A percentile compares a stretch with the other conserved stretches of the same genome.
Evolutionary conservation across 2,329 filamentous ascomycete genomes (phyloP).

Genomic region (Alternaria sp.): DNA sequence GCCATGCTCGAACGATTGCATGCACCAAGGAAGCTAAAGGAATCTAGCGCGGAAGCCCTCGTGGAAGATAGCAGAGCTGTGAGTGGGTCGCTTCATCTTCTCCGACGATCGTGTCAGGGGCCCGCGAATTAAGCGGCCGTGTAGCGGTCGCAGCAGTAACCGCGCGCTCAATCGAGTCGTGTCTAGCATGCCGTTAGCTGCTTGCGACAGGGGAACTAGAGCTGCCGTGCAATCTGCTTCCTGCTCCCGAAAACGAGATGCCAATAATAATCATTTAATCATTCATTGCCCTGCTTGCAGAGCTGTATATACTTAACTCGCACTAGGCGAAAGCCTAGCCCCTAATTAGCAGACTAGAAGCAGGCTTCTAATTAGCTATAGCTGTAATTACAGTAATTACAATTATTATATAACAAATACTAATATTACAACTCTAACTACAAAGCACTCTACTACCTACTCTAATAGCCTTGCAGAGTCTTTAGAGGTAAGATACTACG

Average conservation of each 20-base stretch:
- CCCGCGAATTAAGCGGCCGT: conserved; percentile 11
- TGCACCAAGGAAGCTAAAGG: not conserved
- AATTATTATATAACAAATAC: too few relatives aligned
- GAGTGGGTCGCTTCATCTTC: conserved; percentile 17
- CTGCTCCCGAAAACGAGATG: conserved; percentile 21
- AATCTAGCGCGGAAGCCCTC: conserved; percentile 12
- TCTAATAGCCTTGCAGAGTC: too few relatives aligned
- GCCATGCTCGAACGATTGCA: conserved; percentile 4
- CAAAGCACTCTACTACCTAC: too few relatives aligned
- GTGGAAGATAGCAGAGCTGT: conserved; percentile 11
- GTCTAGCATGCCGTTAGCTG: conserved; percentile 19
- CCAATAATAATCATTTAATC: too few relatives aligned
- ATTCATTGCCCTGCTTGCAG: too few relatives aligned
- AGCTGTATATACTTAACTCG: too few relatives aligned
- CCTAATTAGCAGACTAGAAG: too few relatives aligned
- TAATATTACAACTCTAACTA: too few relatives aligned
- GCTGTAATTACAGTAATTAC: too few relatives aligned
- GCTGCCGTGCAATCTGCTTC: conserved; percentile 1
- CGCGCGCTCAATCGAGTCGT: conserved; percentile 29
- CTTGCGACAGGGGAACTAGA: conserved; percentile 17
- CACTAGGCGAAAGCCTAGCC: too few relatives aligned
- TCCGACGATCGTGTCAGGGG: conserved; percentile 17
- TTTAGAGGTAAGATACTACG: too few relatives aligned
- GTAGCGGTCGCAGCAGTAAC: conserved; percentile 16
- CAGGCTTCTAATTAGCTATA: too few relatives aligned